Conservation (phyloP, 2,329 filamentous ascomycete genomes). For the Arthrobotrys iridis region DNA sequence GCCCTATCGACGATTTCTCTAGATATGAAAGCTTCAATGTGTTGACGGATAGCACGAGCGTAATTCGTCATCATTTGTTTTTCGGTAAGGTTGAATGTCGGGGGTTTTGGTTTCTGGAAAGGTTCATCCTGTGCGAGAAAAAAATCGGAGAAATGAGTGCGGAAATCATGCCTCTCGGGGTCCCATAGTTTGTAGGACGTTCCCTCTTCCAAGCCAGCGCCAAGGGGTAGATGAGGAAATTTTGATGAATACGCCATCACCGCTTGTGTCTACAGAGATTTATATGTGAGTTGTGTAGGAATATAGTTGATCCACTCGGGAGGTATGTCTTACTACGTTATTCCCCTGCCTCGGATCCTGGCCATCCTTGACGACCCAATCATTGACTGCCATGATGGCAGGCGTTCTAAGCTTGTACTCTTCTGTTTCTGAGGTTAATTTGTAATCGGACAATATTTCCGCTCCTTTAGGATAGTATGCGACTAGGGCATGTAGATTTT, state of each 20-base stretch:
- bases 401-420: background rate
- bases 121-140: background rate
- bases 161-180: slow-evolving; percentile 18
- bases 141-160: slow-evolving; percentile 22
- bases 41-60: slow-evolving; percentile 14
- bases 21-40: slow-evolving; percentile 27
- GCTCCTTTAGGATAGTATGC: slow-evolving; percentile 36
- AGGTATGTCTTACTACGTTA: no score
- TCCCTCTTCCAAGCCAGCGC: background rate
- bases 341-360: no score
- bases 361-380: slow-evolving; percentile 16
- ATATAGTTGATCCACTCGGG: no score
- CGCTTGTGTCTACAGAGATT: background rate
- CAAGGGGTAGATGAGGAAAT: slow-evolving; percentile 23
- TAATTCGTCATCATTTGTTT: slow-evolving; percentile 45
- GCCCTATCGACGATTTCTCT: slow-evolving; percentile 27
- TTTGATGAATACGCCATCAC: slow-evolving; percentile 22
- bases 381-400: background rate
- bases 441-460: slow-evolving; percentile 10
- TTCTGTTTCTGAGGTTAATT: background rate
- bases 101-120: slow-evolving; percentile 13
- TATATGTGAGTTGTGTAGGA: background rate
- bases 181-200: background rate
- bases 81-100: slow-evolving; percentile 20
- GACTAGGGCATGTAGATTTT: slow-evolving; percentile 1